Conservation (phyloP, 2,329 filamentous ascomycete genomes). For the Septoria petroselini region DNA sequence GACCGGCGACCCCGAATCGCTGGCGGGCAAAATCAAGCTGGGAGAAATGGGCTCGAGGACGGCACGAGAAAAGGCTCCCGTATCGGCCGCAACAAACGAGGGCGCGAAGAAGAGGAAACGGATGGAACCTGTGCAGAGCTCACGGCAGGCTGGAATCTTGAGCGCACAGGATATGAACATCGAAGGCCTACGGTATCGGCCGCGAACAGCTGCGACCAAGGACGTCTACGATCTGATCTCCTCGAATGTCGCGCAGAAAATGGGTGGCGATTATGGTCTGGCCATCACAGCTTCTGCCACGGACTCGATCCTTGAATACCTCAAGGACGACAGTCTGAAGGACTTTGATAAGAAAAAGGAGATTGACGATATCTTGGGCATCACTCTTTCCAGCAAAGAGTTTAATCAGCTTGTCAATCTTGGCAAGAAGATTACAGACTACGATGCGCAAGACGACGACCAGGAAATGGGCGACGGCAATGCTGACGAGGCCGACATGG, state of each 20-base stretch:
- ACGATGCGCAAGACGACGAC: constrained; percentile 93
- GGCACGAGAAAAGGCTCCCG: constrained; percentile 73
- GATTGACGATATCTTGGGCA: constrained; percentile 88
- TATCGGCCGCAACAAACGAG: constrained; percentile 53
- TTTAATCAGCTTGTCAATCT: constrained; percentile 97
- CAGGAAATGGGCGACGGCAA: constrained; percentile 73
- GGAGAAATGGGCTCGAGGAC: constrained; percentile 89
- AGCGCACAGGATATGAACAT: constrained; percentile 82
- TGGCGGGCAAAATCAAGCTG: constrained; percentile 90
- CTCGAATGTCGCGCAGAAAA: constrained; percentile 79
- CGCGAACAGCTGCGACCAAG: constrained; percentile 83
- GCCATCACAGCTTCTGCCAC: constrained; percentile 91
- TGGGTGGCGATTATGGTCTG: constrained; percentile 91
- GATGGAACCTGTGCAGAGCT: constrained; percentile 63
- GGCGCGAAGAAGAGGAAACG: constrained; percentile 81
- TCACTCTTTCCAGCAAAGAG: constrained; percentile 76
- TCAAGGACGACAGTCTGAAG: constrained; percentile 94
- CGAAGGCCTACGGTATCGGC: constrained; percentile 87
- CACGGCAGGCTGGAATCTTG: constrained; percentile 71
- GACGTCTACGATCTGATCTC: constrained; percentile 93
- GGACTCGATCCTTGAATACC: constrained; percentile 81
- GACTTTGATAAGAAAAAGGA: constrained; percentile 99
- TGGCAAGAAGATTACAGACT: constrained; percentile 98
- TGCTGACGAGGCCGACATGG: constrained; percentile 71
- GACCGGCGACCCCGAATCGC: constrained; percentile 94